phyloP scores from a whole-genome alignment of 129 eudicot species.

The Helianthus tuberosus region DNA sequence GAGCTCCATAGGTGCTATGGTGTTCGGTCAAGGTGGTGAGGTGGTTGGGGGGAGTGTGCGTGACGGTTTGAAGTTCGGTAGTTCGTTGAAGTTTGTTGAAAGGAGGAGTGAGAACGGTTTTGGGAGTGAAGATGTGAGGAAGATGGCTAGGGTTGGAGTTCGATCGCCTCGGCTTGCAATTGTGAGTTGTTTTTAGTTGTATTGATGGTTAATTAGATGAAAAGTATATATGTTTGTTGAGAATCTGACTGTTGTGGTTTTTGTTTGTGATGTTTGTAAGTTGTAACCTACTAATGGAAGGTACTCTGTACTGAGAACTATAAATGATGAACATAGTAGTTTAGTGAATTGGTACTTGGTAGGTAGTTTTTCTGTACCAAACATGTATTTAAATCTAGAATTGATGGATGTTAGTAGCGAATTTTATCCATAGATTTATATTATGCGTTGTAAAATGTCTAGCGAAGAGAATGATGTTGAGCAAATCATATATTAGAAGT shows the following conservation, averaged over 20 bases:
- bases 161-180: conserved; percentile 80
- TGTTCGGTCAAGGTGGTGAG: conserved; percentile 53
- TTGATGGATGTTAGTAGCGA: conserved; percentile 9
- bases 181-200: conserved; percentile 47
- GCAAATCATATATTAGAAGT: background rate
- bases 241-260: no score
- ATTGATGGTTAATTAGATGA: background rate
- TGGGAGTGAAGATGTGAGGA: conserved; percentile 29
- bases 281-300: background rate
- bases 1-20: conserved; percentile 72
- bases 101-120: conserved; percentile 20
- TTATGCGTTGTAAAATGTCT: background rate
- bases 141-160: conserved; percentile 55
- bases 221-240: no score
- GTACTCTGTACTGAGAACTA: background rate
- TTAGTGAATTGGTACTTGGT: conserved; percentile 12
- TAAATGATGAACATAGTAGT: background rate
- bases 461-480: background rate
- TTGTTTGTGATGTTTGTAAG: background rate
- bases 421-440: background rate
- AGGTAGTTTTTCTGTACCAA: background rate
- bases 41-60: conserved; percentile 46
- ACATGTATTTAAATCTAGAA: background rate
- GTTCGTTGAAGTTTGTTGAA: conserved; percentile 62
- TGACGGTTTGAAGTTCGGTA: conserved; percentile 67